Conservation (phyloP, 2,329 filamentous ascomycete genomes). For the Parastagonospora nodorum region DNA sequence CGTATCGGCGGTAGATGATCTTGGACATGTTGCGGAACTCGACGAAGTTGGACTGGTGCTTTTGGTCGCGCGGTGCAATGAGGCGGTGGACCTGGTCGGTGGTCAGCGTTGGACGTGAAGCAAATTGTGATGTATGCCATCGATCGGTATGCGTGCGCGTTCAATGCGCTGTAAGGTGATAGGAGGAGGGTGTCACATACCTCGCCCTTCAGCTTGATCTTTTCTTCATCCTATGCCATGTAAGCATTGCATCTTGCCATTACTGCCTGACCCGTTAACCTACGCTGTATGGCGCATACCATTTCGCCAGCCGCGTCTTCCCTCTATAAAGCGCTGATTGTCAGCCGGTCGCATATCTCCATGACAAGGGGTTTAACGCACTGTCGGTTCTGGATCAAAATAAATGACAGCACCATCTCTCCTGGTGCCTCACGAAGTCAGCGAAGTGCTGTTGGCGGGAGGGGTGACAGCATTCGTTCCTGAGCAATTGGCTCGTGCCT, state of each 20-base stretch:
- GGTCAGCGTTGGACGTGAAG: not conserved
- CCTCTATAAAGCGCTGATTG: constrained; percentile 63
- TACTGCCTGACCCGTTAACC: constrained; percentile 29
- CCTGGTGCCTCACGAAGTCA: not conserved
- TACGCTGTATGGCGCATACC: constrained; percentile 94
- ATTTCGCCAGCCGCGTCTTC: constrained; percentile 97
- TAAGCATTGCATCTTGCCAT: constrained; percentile 18
- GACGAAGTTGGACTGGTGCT: constrained; percentile 99
- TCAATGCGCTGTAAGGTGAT: not conserved
- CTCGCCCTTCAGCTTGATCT: constrained; percentile 98
- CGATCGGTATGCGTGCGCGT: not conserved
- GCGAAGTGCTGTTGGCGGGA: not conserved
- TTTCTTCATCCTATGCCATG: constrained; percentile 78
- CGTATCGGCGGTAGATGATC: constrained; percentile 96
- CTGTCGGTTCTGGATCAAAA: constrained; percentile 89
- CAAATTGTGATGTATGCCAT: not conserved
- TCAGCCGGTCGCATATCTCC: constrained; percentile 8
- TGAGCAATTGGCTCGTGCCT: constrained; percentile 7
- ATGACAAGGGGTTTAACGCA: constrained; percentile 46
- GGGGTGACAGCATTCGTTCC: constrained; percentile 1
- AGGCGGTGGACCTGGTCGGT: constrained; percentile 86
- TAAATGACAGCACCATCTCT: constrained; percentile 76
- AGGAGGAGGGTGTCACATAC: constrained; percentile 52
- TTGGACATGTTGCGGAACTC: constrained; percentile 87
- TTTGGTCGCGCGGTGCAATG: constrained; percentile 95